Conservation (phyloP, 1,284 basidiomycete species). For the Trametes hirsuta region DNA sequence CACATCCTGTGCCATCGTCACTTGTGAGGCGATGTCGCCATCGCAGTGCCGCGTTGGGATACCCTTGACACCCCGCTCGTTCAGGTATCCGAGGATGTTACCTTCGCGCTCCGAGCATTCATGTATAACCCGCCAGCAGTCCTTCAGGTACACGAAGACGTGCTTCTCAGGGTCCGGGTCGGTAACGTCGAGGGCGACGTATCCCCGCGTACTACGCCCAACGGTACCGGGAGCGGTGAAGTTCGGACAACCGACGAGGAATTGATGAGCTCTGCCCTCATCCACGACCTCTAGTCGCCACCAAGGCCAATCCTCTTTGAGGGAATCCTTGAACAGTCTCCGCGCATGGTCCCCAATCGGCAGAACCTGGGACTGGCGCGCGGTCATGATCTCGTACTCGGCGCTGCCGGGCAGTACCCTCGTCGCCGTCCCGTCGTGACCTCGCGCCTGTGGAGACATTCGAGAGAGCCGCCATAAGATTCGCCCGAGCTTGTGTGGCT, state of each 20-base stretch:
- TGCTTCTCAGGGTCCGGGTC: background rate
- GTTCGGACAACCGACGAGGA: constrained; percentile 10
- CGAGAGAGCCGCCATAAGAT: constrained; percentile 12
- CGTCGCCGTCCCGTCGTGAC: constrained; percentile 10
- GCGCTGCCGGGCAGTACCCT: background rate
- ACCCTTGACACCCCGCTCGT: background rate
- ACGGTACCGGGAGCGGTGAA: constrained; percentile 1
- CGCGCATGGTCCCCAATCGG: background rate
- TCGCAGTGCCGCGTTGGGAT: constrained; percentile 1
- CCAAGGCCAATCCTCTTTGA: background rate
- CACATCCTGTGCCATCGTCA: background rate
- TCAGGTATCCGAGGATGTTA: background rate
- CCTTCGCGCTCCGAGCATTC: constrained; percentile 5
- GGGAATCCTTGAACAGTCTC: background rate
- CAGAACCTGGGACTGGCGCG: background rate
- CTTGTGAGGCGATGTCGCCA: background rate
- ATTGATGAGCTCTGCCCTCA: background rate
- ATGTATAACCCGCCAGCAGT: constrained; percentile 7
- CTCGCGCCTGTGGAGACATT: background rate
- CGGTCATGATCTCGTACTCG: constrained; percentile 3
- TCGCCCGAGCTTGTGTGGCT: background rate
- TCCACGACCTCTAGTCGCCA: background rate
- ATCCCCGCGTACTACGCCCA: constrained; percentile 2
- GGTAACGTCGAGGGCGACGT: background rate
- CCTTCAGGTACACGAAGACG: constrained; percentile 13